These are phyloP conservation scores for Talaromyces nanjingensis DNA, from an alignment of 495 filamentous ascomycete species.

Conservation along the genomic window DNA sequence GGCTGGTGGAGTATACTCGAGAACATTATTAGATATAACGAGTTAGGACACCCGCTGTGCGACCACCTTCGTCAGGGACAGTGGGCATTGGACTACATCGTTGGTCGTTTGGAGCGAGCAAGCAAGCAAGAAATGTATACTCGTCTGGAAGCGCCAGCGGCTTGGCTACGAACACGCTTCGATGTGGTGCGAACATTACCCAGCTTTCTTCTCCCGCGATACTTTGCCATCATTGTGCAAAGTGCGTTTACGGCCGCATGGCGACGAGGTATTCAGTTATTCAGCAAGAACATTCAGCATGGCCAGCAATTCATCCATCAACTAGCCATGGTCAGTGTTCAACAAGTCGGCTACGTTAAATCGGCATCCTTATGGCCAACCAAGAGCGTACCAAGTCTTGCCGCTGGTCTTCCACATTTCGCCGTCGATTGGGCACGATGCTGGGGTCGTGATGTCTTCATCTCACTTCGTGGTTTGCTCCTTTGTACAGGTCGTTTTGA, in stretches of 20 bases:
- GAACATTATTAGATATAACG: conserved; percentile 77
- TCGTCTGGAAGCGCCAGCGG: conserved; percentile 53
- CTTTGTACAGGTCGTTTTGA: conserved; percentile 81
- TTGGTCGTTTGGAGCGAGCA: conserved; percentile 67
- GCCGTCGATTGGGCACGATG: conserved; percentile 88
- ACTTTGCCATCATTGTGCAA: conserved; percentile 83
- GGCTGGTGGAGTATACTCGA: conserved; percentile 96
- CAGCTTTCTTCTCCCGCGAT: conserved; percentile 82
- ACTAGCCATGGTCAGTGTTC: conserved; percentile 80
- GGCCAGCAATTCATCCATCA: conserved; percentile 82
- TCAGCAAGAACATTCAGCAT: conserved; percentile 65
- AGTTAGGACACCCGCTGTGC: conserved; percentile 89
- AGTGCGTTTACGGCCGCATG: conserved; percentile 80
- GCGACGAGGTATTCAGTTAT: conserved; percentile 68
- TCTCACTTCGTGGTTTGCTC: conserved; percentile 83
- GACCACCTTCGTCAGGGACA: conserved; percentile 85
- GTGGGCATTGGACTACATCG: conserved; percentile 91
- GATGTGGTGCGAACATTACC: conserved; percentile 76
- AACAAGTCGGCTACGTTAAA: conserved; percentile 80
- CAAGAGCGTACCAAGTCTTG: conserved; percentile 76
- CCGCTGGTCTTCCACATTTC: conserved; percentile 94
- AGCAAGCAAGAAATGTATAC: conserved; percentile 52
- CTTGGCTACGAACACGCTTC: conserved; percentile 79
- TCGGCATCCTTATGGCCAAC: conserved; percentile 85
- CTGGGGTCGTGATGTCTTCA: conserved; percentile 97